A percentile compares a stretch with the other conserved stretches of the same genome.
phyloP scores from a whole-genome alignment of 2,329 filamentous ascomycete species.

The Fusarium cicatricum region DNA sequence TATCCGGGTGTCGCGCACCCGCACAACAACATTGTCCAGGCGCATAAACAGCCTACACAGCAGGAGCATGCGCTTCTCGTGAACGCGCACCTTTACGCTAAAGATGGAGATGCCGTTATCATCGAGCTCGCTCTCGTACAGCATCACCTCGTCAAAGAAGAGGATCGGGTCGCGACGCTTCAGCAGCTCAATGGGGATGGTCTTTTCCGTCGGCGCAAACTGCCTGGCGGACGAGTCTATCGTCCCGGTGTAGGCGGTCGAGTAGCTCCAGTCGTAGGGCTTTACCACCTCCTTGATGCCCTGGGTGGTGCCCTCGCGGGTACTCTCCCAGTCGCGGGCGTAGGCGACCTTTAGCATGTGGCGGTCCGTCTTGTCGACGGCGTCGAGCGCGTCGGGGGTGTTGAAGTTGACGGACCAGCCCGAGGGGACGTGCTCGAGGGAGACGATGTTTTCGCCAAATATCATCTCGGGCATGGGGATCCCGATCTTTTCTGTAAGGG shows the following conservation, averaged over 20 bases:
- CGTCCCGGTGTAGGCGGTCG: slow-evolving; percentile 84
- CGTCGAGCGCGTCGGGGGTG: slow-evolving; percentile 86
- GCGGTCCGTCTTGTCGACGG: slow-evolving; percentile 91
- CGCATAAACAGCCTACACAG: slow-evolving; percentile 91
- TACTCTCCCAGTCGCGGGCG: slow-evolving; percentile 81
- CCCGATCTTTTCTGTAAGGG: slow-evolving; percentile 77
- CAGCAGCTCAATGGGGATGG: slow-evolving; percentile 86
- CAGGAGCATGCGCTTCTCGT: slow-evolving; percentile 86
- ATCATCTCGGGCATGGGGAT: slow-evolving; percentile 99
- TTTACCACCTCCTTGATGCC: slow-evolving; percentile 94
- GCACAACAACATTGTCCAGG: slow-evolving; percentile 86
- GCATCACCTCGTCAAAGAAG: slow-evolving; percentile 94
- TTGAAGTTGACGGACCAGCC: slow-evolving; percentile 84
- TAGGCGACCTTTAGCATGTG: slow-evolving; percentile 95
- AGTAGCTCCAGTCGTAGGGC: slow-evolving; percentile 99
- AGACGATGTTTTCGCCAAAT: slow-evolving; percentile 91
- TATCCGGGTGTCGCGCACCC: slow-evolving; percentile 88
- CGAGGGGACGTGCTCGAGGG: slow-evolving; percentile 75
- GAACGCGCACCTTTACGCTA: slow-evolving; percentile 91
- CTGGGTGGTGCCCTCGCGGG: slow-evolving; percentile 77
- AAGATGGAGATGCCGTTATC: slow-evolving; percentile 95
- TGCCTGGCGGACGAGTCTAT: slow-evolving; percentile 49
- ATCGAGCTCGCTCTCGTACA: slow-evolving; percentile 97
- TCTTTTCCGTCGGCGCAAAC: slow-evolving; percentile 45
- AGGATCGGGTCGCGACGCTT: slow-evolving; percentile 91